Evolutionary conservation across 768 basidiomycete genomes (phyloP).

Genomic region (Boletus subparvulus): DNA sequence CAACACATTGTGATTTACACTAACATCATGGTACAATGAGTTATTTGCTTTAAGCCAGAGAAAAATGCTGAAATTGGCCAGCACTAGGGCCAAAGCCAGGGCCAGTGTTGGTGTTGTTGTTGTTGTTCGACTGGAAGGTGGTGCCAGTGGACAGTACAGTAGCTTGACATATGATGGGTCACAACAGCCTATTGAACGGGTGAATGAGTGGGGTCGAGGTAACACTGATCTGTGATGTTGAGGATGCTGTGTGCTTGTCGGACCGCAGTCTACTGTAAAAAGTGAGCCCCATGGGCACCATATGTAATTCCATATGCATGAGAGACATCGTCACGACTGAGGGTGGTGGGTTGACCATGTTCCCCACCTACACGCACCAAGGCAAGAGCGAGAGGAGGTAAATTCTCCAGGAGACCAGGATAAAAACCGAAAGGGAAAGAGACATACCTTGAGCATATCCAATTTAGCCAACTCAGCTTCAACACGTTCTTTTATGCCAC

Average conservation of each 20-base stretch:
- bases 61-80: no score
- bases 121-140: neutral
- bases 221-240: neutral
- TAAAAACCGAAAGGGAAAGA: neutral
- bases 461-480: slow-evolving; percentile 29
- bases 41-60: no score
- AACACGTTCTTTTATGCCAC: slow-evolving; percentile 18
- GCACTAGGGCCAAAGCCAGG: neutral
- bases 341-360: slow-evolving; percentile 14
- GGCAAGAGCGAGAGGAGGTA: neutral
- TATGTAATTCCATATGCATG: slow-evolving; percentile 37
- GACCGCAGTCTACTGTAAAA: slow-evolving; percentile 37
- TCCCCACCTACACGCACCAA: slow-evolving; percentile 4
- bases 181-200: slow-evolving; percentile 16
- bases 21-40: no score
- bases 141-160: slow-evolving; percentile 18
- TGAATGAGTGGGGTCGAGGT: slow-evolving; percentile 13
- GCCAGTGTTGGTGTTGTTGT: neutral
- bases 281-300: slow-evolving; percentile 32
- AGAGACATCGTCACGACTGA: slow-evolving; percentile 33
- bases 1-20: no score
- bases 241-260: neutral
- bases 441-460: slow-evolving; percentile 18
- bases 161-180: slow-evolving; percentile 32
- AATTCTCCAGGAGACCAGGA: neutral